Percentiles rank a stretch among this genome's conserved stretches.
phyloP scores from a whole-genome alignment of 2,329 filamentous ascomycete genomes.

The Xylaria sp. region DNA sequence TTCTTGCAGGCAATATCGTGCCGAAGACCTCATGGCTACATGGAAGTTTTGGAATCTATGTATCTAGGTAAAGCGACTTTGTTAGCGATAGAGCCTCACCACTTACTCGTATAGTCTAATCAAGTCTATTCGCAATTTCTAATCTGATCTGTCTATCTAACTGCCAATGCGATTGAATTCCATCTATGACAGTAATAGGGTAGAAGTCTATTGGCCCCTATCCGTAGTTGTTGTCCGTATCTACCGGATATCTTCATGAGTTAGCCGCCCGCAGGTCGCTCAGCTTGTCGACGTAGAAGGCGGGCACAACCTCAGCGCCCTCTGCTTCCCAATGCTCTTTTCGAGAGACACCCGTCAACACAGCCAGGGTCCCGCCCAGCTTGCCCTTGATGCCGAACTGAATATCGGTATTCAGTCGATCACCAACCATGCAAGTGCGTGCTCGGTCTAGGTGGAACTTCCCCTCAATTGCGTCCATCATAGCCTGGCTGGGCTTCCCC shows the following conservation, averaged over 20 bases:
- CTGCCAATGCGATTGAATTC: neutral
- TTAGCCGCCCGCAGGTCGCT: conserved; percentile 66
- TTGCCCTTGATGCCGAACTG: conserved; percentile 90
- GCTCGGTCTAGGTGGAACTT: conserved; percentile 87
- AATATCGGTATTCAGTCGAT: conserved; percentile 93
- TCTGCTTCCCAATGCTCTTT: conserved; percentile 80
- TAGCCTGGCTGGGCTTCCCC: conserved; percentile 95
- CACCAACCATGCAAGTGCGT: conserved; percentile 93
- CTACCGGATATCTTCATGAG: conserved; percentile 17
- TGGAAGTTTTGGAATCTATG: conserved; percentile 2
- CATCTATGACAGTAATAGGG: neutral
- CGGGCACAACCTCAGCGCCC: conserved; percentile 70
- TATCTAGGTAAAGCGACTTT: neutral
- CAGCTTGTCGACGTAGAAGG: conserved; percentile 82
- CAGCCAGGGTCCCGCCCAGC: conserved; percentile 86
- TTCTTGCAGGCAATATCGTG: conserved; percentile 6
- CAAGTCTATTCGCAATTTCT: neutral
- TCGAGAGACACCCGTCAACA: conserved; percentile 86
- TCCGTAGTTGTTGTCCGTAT: conserved; percentile 10
- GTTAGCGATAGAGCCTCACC: neutral
- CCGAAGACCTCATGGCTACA: neutral
- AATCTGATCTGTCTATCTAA: neutral
- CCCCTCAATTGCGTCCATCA: conserved; percentile 99
- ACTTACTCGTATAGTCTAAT: neutral
- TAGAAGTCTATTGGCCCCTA: neutral